Percentiles rank a stretch among this genome's conserved stretches.
These are phyloP conservation scores for Leccinum arenicola DNA, from an alignment of 768 basidiomycete species.

Conservation along the genomic window DNA sequence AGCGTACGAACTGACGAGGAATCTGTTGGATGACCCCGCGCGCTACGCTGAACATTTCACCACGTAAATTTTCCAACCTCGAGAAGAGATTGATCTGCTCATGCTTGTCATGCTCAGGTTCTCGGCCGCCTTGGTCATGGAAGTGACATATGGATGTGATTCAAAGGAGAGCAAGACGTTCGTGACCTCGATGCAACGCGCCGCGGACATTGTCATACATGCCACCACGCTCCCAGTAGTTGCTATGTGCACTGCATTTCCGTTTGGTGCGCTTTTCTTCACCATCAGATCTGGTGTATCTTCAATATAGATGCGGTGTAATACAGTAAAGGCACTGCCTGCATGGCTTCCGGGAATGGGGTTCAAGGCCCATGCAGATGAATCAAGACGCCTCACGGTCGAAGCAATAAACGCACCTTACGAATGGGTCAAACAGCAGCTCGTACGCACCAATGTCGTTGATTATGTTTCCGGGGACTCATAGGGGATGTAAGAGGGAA, in stretches of 20 bases:
- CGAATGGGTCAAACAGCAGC: background rate
- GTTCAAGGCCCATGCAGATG: background rate
- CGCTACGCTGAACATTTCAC: background rate
- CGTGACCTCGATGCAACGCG: conserved; percentile 8
- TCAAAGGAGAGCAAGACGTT: background rate
- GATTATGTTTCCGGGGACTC: background rate
- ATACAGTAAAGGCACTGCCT: background rate
- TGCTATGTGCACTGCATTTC: background rate
- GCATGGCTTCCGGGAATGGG: background rate
- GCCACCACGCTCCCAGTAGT: background rate
- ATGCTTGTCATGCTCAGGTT: background rate
- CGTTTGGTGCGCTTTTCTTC: background rate
- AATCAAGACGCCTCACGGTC: background rate
- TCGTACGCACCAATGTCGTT: background rate
- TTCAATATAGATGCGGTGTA: background rate
- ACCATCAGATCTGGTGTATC: background rate
- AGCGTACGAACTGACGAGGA: background rate
- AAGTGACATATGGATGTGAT: background rate
- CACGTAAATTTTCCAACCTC: background rate
- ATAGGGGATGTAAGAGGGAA: background rate
- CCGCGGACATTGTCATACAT: background rate
- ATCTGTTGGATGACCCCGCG: background rate
- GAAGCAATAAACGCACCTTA: background rate
- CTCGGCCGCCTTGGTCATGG: background rate
- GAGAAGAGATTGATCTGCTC: background rate